Base-by-base conservation (phyloP, 2,329 filamentous ascomycete genomes). In the Apiospora pterosperma region DNA sequence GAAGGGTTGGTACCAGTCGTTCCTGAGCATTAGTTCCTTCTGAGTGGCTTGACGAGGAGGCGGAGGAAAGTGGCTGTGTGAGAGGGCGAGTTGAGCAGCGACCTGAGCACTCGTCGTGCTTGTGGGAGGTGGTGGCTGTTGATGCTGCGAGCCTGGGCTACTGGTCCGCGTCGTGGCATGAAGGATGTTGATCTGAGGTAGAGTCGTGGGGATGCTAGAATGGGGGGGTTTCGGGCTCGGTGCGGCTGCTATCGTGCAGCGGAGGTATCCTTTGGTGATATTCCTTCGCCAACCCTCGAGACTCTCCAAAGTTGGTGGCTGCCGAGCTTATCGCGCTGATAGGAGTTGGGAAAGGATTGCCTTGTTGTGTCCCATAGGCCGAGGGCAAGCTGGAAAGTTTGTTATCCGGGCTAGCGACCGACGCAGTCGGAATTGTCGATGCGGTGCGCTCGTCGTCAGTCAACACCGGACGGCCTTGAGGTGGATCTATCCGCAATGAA, bases 21-120 rank as follows among this genome's bases (percentile, higher is more conserved):
- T 92, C 36, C 84, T 84, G 19, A 97, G 81, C 95, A 98, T 98
- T 75, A 96, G 93, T 66, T 96, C 91, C 77, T 96, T 96, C 74
- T 97, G 92, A 1, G 89, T 90, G 66, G 84, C 79, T 71, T 73
- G 71, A 69, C 78, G 69, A 12, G 72, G 71, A 1, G 70, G 67
- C 1, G 75, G 63, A 55, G 80, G 78, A 65, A 82, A 84, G 66
- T 84, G 83, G 8, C 84, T 78, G 70, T 88, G 85, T 28, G 84
- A 85, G 59, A 89, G 75, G 2, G 87, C 83, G 41, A 87, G 77
- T 71, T 87, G 85, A n/a, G 86, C 85, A n/a, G 84, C 83, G 59
- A 83, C 81, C 72, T 86, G 85, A 36, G 79, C 81, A 67, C 79
- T 84, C 58, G 78, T 81, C 41, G 76, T 76, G 38, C 75, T 72